Conservation (phyloP, 2,329 filamentous ascomycete genomes). For the Sporothrix brunneoviolacea region DNA sequence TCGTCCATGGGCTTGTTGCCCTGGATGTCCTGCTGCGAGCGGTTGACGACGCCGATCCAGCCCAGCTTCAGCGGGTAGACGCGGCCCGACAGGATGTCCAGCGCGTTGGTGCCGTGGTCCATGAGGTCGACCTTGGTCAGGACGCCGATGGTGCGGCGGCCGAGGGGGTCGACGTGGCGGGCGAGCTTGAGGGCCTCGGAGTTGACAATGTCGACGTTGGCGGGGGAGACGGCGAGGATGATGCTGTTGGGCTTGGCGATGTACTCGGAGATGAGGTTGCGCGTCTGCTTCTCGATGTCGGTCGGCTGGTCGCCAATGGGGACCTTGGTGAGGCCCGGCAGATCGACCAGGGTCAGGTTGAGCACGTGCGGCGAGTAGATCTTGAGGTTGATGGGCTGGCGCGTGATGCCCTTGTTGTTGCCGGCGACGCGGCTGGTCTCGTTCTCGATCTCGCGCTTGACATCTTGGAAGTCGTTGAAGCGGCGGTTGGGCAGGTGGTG, state of each 20-base stretch:
- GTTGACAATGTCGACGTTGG: slow-evolving; percentile 97
- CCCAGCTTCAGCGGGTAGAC: slow-evolving; percentile 96
- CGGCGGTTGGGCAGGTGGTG: slow-evolving; percentile 96
- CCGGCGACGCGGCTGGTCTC: slow-evolving; percentile 97
- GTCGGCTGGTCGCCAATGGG: slow-evolving; percentile 24
- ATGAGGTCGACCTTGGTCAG: slow-evolving; percentile 96
- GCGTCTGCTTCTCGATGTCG: slow-evolving; percentile 62
- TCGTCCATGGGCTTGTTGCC: slow-evolving; percentile 92
- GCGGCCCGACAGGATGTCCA: slow-evolving; percentile 93
- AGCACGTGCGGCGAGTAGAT: slow-evolving; percentile 99
- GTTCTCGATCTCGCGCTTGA: slow-evolving; percentile 91
- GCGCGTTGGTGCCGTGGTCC: slow-evolving; percentile 97
- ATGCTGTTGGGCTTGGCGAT: slow-evolving; percentile 98
- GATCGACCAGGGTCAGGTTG: slow-evolving; percentile 90
- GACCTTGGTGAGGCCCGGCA: slow-evolving; percentile 87
- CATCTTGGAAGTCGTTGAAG: slow-evolving; percentile 97
- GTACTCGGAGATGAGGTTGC: slow-evolving; percentile 97
- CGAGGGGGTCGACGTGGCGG: slow-evolving; percentile 92
- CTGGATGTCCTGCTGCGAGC: slow-evolving; percentile 96
- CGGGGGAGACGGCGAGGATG: slow-evolving; percentile 90
- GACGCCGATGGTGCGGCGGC: slow-evolving; percentile 95
- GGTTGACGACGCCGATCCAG: slow-evolving; percentile 96
- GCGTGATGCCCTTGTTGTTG: slow-evolving; percentile 91
- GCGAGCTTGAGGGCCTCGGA: slow-evolving; percentile 96
- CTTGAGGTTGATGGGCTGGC: slow-evolving; percentile 91